Base-by-base conservation (phyloP, 768 basidiomycete species). In the Macrolepiota dolichaula region DNA sequence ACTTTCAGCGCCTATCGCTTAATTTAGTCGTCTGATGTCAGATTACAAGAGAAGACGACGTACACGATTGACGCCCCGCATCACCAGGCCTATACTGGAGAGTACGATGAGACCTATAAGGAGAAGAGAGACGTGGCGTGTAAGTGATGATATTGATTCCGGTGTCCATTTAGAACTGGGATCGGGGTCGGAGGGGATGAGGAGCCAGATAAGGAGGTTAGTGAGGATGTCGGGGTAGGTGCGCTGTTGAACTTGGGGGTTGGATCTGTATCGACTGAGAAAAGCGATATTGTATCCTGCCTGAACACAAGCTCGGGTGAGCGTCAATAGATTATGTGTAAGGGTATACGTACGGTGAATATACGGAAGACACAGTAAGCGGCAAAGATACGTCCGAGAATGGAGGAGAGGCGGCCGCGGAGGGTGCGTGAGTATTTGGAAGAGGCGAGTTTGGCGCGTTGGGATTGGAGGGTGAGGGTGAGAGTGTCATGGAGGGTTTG, bases 101-200 rank as follows among this genome's bases (percentile, higher is more conserved):
- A 91, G 66, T 61, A 94, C 89, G 69, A 94, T 90, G 51, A 84
- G 73, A 13, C 92, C 92, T 29, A 93, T 88, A 13, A 94, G 79
- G 1, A 78, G 74, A 7, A 94, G 77, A 68, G 90, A 91, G 70
- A 72, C 72, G 57, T 83, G 82, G 4, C 83, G 70, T 55, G 83
- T 70, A 65, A 83, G 62, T 55, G 74, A 70, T 40, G 74, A 71
- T 55, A 83, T 67, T 27, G 76, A 71, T 63, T 77, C 75, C 67
- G 36, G 74, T 49, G 46, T 67, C n/a, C 55, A 44, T 25, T 55
- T 62, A 44, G 38, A 49, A 27, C 25, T 61, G 42, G 62, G 66
- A 22, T 65, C 71, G 50, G 65, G 58, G 24, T 65, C 65, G 1
- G 76, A 73, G 57, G 76, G 64, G 15, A 73, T 46, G 51, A 73